Base-by-base conservation (phyloP, 257 asterid genomes). In the Nicotiana otophora region DNA sequence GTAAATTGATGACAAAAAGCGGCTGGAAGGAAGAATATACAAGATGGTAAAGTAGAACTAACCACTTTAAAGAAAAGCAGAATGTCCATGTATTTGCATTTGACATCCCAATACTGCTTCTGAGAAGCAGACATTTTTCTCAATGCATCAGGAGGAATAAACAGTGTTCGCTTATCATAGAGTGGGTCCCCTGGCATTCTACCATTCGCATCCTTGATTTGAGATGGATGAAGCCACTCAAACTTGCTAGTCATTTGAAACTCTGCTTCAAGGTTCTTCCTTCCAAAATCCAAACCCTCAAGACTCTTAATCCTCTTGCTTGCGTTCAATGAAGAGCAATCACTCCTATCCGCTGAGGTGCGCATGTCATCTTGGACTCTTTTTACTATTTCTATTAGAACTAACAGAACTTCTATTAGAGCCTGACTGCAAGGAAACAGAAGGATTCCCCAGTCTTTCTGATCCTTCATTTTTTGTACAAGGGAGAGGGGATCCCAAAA, bases 1-100 rank as follows among this genome's bases (percentile, higher is more conserved):
- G 34, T 39, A 42, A 70, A 55, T n/a, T 20, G 51, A 54, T 46
- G 60, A 28, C 51, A 63, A n/a, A 51, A 66, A 83, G 81, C 46
- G 17, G 77, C 82, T 17, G 31, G 67, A 66, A 83, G 60, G 81
- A 31, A 53, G 70, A 64, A 57, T 39, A 79, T 61, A 60, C 70
- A 70, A 72, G 72, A 53, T 36, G 69, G 63, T 30, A 54, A 51
- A 81, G 84, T 82, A 36, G 51, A 81, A 86, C 92, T 84, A n/a
- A 94, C 99, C 98, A 96, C 98, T 96, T 96, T 96, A 86, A 96
- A 96, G 92, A 96, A 96, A 91, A 96, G 88, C 79, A 96, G 85
- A 80, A 91, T 91, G 76, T 94, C 99, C 97, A 94, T 94, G 80
- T 94, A 96, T 85, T 84, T 87, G 78, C 94, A 77, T 87, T 96